Conservation (phyloP, 2,329 filamentous ascomycete genomes). For the Stylonectria norvegica region DNA sequence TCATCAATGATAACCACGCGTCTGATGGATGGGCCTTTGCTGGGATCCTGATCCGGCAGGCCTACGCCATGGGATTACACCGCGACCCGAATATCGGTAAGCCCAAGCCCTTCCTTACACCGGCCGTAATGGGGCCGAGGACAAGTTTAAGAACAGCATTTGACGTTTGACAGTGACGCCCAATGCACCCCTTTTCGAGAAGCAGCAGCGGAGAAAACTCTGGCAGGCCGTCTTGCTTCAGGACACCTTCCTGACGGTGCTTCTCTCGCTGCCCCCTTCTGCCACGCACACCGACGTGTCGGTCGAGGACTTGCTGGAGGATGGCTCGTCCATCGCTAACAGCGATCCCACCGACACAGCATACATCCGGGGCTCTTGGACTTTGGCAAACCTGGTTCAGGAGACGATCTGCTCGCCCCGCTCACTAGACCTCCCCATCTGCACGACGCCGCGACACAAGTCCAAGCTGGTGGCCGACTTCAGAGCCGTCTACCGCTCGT, state of each 20-base stretch:
- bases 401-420: conserved; percentile 72
- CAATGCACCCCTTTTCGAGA: conserved; percentile 65
- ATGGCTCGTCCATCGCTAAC: conserved; percentile 53
- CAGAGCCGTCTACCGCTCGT: conserved; percentile 67
- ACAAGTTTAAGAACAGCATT: conserved; percentile 12
- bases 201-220: conserved; percentile 73
- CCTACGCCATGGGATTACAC: conserved; percentile 78
- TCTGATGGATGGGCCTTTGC: conserved; percentile 81
- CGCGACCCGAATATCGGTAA: conserved; percentile 70
- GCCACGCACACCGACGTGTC: conserved; percentile 77
- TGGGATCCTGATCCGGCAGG: conserved; percentile 71
- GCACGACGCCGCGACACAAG: conserved; percentile 65
- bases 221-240: conserved; percentile 81
- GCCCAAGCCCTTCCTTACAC: conserved; percentile 6
- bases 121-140: no score
- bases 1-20: conserved; percentile 83
- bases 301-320: conserved; percentile 69
- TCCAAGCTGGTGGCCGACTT: conserved; percentile 67
- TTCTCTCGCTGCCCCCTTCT: conserved; percentile 72
- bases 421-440: conserved; percentile 70
- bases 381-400: conserved; percentile 73
- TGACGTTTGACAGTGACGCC: conserved; percentile 50
- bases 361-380: conserved; percentile 76
- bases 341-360: conserved; percentile 63
- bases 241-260: conserved; percentile 76